Conservation (phyloP, 805 yeast genomes). For the Yarrowia sp. region DNA sequence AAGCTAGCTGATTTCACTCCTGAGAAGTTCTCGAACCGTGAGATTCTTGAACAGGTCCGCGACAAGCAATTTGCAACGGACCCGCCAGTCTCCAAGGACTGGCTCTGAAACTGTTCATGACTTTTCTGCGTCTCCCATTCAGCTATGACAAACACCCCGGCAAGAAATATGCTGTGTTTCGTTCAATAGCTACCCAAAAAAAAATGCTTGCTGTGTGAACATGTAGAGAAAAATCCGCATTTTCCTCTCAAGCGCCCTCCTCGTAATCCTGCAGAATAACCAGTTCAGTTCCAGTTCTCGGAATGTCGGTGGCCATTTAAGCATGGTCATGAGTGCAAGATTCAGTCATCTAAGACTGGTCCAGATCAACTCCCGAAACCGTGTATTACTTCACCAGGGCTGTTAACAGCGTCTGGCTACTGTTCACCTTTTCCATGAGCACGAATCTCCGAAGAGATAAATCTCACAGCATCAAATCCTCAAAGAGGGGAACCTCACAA, state of each 20-base stretch:
- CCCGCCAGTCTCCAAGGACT: neutral
- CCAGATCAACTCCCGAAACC: constrained; percentile 19
- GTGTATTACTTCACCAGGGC: neutral
- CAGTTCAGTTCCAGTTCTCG: constrained; percentile 30
- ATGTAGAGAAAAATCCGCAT: too few species aligned
- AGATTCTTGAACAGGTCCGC: neutral
- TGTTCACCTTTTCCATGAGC: neutral
- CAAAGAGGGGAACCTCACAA: too few species aligned
- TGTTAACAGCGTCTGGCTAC: neutral
- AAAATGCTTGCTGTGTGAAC: constrained; percentile 4
- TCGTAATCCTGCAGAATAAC: neutral
- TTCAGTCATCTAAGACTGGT: neutral
- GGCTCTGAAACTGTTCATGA: constrained; percentile 21
- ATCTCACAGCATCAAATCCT: neutral
- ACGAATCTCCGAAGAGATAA: too few species aligned
- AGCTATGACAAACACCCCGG: neutral
- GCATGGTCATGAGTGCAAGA: constrained; percentile 2
- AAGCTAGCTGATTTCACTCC: constrained; percentile 6
- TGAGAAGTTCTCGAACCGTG: constrained; percentile 1
- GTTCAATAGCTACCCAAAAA: too few species aligned
- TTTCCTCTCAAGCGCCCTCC: neutral
- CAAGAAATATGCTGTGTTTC: neutral
- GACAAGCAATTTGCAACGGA: constrained; percentile 32
- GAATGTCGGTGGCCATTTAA: constrained; percentile 28
- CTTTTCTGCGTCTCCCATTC: neutral